A percentile compares a stretch with the other conserved stretches of the same genome.
Conservation (phyloP, 2,329 filamentous ascomycete genomes). For the Diaporthe aspalathi region DNA sequence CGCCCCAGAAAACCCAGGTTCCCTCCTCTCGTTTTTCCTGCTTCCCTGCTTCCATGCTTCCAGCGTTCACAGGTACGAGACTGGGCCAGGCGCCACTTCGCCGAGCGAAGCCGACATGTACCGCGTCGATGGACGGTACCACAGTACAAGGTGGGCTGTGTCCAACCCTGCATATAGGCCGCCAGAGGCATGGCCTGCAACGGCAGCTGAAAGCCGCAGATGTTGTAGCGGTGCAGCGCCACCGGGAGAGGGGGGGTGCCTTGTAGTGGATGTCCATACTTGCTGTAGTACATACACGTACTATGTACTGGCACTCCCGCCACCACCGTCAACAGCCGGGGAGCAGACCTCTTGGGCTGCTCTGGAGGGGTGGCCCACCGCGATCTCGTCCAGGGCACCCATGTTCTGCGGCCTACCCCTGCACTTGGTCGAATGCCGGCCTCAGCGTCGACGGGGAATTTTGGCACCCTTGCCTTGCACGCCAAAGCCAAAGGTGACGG, state of each 20-base stretch:
- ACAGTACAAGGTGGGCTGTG: conserved; percentile 47
- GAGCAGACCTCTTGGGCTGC: conserved; percentile 7
- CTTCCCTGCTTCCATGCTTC: too few species aligned
- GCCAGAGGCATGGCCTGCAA: conserved; percentile 43
- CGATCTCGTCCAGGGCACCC: conserved; percentile 37
- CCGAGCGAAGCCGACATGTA: conserved; percentile 40
- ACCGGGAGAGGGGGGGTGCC: conserved; percentile 36
- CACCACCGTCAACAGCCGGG: conserved; percentile 24
- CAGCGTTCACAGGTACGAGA: conserved; percentile 15
- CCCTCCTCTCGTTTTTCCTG: not conserved
- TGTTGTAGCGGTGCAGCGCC: conserved; percentile 46
- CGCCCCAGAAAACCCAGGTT: conserved; percentile 27
- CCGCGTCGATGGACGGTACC: conserved; percentile 34
- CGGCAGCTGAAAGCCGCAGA: conserved; percentile 50
- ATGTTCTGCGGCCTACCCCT: conserved; percentile 30
- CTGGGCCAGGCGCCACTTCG: conserved; percentile 31
- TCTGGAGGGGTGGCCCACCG: conserved; percentile 29
- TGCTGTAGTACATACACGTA: not conserved
- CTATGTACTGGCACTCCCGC: conserved; percentile 31
- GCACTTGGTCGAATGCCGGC: conserved; percentile 29
- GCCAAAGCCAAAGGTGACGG: conserved; percentile 28
- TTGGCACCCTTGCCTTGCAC: conserved; percentile 17
- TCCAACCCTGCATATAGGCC: conserved; percentile 48
- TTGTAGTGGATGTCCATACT: conserved; percentile 32
- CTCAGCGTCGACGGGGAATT: conserved; percentile 32